phyloP scores from a whole-genome alignment of 202 grass and related monocot genomes.

The Zoysia matrella region DNA sequence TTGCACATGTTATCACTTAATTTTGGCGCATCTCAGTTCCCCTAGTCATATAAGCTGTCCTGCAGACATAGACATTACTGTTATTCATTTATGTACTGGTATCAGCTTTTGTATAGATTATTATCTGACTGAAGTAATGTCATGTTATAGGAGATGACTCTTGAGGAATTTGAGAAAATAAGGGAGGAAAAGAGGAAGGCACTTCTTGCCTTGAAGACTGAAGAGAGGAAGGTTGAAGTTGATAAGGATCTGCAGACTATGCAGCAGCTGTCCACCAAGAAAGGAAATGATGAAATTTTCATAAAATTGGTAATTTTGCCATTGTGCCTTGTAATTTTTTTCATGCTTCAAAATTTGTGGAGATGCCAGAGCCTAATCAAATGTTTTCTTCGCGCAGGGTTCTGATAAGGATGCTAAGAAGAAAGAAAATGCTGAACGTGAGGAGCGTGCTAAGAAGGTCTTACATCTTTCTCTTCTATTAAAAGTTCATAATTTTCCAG shows the following conservation, averaged over 20 bases:
- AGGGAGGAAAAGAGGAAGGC: constrained; percentile 90
- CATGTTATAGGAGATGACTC: constrained; percentile 85
- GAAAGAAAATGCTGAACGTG: constrained; percentile 88
- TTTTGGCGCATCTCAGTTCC: too few relatives aligned
- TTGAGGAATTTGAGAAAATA: constrained; percentile 97
- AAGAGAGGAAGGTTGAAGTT: constrained; percentile 95
- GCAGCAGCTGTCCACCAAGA: constrained; percentile 83
- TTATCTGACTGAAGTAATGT: constrained; percentile 15
- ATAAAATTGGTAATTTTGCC: constrained; percentile 71
- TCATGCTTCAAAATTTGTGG: background rate
- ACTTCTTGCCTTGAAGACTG: constrained; percentile 71
- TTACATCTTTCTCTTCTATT: constrained; percentile 1
- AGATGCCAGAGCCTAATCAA: background rate
- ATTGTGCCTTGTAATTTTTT: constrained; percentile 24
- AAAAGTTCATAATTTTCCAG: background rate
- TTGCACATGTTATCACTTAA: background rate
- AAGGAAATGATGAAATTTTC: constrained; percentile 83
- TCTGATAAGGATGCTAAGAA: constrained; percentile 91
- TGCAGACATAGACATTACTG: background rate
- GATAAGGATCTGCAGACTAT: constrained; percentile 91
- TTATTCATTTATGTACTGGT: background rate
- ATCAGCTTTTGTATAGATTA: background rate
- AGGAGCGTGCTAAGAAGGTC: constrained; percentile 90
- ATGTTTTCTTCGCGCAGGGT: constrained; percentile 52
- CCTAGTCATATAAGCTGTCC: background rate